Conservation (phyloP, 1,284 basidiomycete species). For the Marasmius oreades region DNA sequence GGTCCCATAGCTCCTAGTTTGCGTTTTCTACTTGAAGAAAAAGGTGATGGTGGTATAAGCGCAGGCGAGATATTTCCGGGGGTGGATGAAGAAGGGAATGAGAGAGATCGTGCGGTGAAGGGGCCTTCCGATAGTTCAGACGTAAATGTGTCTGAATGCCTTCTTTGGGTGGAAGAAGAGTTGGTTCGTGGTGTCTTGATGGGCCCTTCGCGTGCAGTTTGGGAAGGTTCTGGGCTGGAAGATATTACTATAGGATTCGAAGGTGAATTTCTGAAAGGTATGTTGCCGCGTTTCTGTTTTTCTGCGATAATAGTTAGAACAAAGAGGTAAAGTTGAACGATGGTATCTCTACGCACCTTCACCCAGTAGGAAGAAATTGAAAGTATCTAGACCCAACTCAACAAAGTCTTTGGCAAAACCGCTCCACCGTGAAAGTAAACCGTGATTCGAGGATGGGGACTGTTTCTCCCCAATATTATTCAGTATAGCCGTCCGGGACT, state of each 20-base stretch:
- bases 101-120: not conserved
- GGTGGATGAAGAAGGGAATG: slow-evolving; percentile 8
- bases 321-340: not conserved
- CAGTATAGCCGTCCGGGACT: slow-evolving; percentile 10
- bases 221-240: not conserved
- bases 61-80: not conserved
- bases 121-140: slow-evolving; percentile 4
- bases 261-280: slow-evolving; percentile 1
- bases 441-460: slow-evolving; percentile 8
- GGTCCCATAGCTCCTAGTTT: slow-evolving; percentile 11
- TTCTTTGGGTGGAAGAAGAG: slow-evolving; percentile 6
- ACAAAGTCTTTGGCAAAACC: slow-evolving; percentile 26
- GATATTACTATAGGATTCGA: slow-evolving; percentile 2
- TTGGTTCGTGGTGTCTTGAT: not conserved
- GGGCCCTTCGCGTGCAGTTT: not conserved
- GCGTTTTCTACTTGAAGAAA: slow-evolving; percentile 10
- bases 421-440: slow-evolving; percentile 12
- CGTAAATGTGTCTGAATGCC: not conserved
- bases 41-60: slow-evolving; percentile 1
- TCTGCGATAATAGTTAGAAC: not conserved
- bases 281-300: not conserved
- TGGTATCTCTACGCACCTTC: not conserved
- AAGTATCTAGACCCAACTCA: slow-evolving; percentile 8
- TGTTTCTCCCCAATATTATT: slow-evolving; percentile 8
- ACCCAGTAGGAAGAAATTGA: slow-evolving; percentile 2